Conservation (phyloP, 2,329 filamentous ascomycete species). For the Daldinia sp. region DNA sequence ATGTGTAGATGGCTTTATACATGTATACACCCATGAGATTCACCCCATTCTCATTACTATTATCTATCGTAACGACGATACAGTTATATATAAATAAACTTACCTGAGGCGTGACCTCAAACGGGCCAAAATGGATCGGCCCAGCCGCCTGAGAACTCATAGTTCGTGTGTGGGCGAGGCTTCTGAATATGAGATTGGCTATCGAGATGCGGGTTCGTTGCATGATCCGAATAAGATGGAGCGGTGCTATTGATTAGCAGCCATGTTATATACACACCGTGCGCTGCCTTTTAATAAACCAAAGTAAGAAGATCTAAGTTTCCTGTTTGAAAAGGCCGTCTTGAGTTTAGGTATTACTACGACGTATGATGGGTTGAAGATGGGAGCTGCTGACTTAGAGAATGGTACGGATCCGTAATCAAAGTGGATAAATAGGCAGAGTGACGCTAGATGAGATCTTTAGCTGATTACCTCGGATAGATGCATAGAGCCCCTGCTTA, state of each 20-base stretch:
- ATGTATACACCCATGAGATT: background rate
- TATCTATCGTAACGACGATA: background rate
- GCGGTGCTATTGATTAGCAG: background rate
- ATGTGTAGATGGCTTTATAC: background rate
- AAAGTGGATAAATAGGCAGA: background rate
- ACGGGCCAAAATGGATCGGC: conserved; percentile 74
- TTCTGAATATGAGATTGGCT: conserved; percentile 17
- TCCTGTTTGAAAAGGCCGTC: background rate
- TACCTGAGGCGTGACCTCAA: conserved; percentile 79
- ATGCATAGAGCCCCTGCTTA: background rate
- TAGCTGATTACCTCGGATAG: background rate
- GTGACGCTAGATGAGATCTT: background rate
- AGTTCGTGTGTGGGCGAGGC: conserved; percentile 14
- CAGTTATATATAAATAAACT: conserved; percentile 26
- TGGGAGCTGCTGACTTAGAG: background rate
- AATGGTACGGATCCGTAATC: too few species aligned
- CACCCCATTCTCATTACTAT: conserved; percentile 11
- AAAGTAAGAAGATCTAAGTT: background rate
- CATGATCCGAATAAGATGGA: conserved; percentile 22
- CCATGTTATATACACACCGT: conserved; percentile 8
- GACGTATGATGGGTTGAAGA: too few species aligned
- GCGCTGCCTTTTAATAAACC: background rate
- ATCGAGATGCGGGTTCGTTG: conserved; percentile 24
- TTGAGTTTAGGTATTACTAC: background rate
- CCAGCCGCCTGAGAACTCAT: conserved; percentile 30